These are phyloP conservation scores for Calonectria hongkongensis DNA, from an alignment of 2,329 filamentous ascomycete genomes.

Conservation along the genomic window DNA sequence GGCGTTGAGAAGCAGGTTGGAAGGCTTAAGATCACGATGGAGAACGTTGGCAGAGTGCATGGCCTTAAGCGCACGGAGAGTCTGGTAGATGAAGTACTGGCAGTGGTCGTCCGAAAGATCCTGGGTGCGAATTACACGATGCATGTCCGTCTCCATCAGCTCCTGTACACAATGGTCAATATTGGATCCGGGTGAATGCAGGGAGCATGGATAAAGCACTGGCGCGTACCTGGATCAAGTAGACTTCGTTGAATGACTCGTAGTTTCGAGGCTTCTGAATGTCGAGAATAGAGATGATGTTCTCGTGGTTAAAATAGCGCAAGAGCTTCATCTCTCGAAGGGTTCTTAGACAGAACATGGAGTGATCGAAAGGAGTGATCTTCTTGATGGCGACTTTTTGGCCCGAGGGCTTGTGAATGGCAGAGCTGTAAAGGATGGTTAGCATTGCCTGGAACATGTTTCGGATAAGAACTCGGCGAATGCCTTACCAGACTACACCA, in stretches of 20 bases:
- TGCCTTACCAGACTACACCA: conserved; percentile 93
- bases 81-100: conserved; percentile 99
- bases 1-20: conserved; percentile 96
- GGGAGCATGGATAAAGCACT: neutral
- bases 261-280: conserved; percentile 99
- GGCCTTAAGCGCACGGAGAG: conserved; percentile 95
- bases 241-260: conserved; percentile 97
- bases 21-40: conserved; percentile 97
- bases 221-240: conserved; percentile 90
- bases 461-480: conserved; percentile 44
- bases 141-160: conserved; percentile 99
- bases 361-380: conserved; percentile 99
- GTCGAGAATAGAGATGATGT: conserved; percentile 99
- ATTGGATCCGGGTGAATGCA: neutral
- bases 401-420: conserved; percentile 96
- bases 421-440: conserved; percentile 77
- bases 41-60: conserved; percentile 99
- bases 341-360: conserved; percentile 98
- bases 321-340: conserved; percentile 99
- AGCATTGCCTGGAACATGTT: conserved; percentile 27
- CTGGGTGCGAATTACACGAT: conserved; percentile 98
- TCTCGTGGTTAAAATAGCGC: conserved; percentile 99
- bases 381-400: conserved; percentile 99
- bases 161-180: conserved; percentile 72
- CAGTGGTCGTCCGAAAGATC: conserved; percentile 99